Evolutionary conservation across 495 filamentous ascomycete species (phyloP), one percentile per base, ranked within the genome.

Genomic region (Entonaema liquescens): DNA sequence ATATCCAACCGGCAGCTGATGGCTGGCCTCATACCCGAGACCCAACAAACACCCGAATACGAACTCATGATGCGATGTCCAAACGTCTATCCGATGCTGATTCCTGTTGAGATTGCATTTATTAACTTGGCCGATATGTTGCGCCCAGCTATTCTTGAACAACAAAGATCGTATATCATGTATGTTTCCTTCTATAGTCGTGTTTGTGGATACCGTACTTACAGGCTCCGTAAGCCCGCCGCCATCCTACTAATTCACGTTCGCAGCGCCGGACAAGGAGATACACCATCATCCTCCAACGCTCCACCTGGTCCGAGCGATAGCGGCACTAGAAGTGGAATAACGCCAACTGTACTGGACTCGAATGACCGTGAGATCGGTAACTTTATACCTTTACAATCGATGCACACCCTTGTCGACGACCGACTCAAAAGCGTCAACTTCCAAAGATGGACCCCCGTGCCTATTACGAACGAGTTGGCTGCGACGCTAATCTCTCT

Each of bases 1-100:
- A 26, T 72, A 40, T 68, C 70, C 40, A 72, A 72, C 49, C 59
- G 70, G 21, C 64, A 72, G 59, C 54, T 72, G 11, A 68, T 72
- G 55, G 55, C 55, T 35, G 49, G 49, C 55, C 70, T 72, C 13
- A 72, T 68, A 58, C 70, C 70, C 47, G 70, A 72, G 54, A 72
- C 64, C 3, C 70, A 68, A 44, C 36, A 67, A 23, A 68, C 59
- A 4, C 53, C 59, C 52, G 69, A 75, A 60, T 70, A 70, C 60
- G 73, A 75, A 53, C 69, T 75, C 8, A 75, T 69, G 60, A 66
- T 70, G 23, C 73, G 70, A 52, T 72, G 70, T 21, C 65, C 73
- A 49, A 70, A 53, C 47, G 29, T 66, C 5, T 75, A 75, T 53
- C 58, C 73, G 21, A 65, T 64, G 55, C 25, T 75, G 13, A 65